Conservation (phyloP, 768 basidiomycete species). For the Rhizopogon rudus region DNA sequence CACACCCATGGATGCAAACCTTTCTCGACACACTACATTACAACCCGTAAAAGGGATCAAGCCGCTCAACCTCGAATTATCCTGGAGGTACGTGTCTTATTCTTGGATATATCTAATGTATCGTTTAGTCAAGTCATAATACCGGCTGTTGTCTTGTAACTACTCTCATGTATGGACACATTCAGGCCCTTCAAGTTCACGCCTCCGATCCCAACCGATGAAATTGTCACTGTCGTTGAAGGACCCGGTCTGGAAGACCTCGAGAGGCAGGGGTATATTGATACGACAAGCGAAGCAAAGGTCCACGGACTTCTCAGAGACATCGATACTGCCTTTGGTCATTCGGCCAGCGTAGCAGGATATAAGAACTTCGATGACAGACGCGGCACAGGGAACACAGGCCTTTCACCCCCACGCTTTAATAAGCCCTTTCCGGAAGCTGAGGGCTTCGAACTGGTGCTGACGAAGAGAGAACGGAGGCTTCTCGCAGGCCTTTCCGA, state of each 20-base stretch:
- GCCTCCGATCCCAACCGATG: constrained; percentile 24
- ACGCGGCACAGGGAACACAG: constrained; percentile 19
- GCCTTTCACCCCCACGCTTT: constrained; percentile 17
- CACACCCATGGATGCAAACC: not conserved
- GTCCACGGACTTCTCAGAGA: not conserved
- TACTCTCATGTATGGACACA: not conserved
- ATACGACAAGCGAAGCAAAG: not conserved
- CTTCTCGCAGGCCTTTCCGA: constrained; percentile 8
- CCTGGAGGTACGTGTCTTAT: constrained; percentile 54
- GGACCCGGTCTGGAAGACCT: constrained; percentile 7
- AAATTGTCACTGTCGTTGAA: constrained; percentile 21
- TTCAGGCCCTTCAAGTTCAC: constrained; percentile 46
- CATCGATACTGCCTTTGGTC: not conserved
- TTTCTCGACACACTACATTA: constrained; percentile 23
- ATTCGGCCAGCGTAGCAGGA: not conserved
- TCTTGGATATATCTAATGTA: not conserved
- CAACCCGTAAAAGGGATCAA: constrained; percentile 55
- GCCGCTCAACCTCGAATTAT: constrained; percentile 53
- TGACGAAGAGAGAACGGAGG: constrained; percentile 21
- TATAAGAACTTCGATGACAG: constrained; percentile 2
- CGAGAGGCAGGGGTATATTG: constrained; percentile 6
- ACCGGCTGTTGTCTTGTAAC: not conserved
- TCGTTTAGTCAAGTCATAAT: not conserved
- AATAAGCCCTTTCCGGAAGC: not conserved
- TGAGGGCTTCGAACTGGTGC: constrained; percentile 13